Evolutionary conservation across 139 green algal genomes (phyloP), one percentile per base, ranked within the genome.

Genomic region (Micractinium conductrix): DNA sequence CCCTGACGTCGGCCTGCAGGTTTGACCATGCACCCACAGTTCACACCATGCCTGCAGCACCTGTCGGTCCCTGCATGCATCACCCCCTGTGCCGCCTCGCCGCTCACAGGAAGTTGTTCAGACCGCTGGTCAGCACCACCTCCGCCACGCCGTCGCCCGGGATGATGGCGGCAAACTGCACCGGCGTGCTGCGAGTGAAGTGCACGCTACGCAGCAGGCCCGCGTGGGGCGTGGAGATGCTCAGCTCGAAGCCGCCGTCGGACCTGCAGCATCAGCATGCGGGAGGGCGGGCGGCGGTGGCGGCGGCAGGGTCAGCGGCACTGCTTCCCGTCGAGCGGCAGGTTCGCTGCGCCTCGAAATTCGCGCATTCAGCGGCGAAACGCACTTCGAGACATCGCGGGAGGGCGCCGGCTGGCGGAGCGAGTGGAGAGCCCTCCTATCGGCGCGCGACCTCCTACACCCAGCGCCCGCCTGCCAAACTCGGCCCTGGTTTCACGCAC

Each of bases 61-160:
- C n/a, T n/a, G n/a, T n/a, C n/a, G n/a, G n/a, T n/a, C n/a, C n/a
- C n/a, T n/a, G n/a, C n/a, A n/a, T n/a, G n/a, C n/a, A n/a, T n/a
- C n/a, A n/a, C n/a, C n/a, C n/a, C n/a, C n/a, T n/a, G n/a, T n/a
- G n/a, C n/a, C n/a, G n/a, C n/a, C n/a, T n/a, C n/a, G n/a, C 58
- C 7, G n/a, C 75, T 81, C 40, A 81, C 72, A 89, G 72, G 88
- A 97, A 98, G 79, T 91, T 93, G 60, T 85, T 84, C 24, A 98
- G 76, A 45, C 96, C 94, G 7, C 89, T 93, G 9, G 96, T 98
- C 26, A 98, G 89, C 37, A 99, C 96, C 63, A 92, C 85, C 91
- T 99, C 97, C 2, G 92, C 96, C 8, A 95, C 94, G 55, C 86
- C 89, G 87, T 99, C 94, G 0, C 97, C 97, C 22, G 97, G 97